These are phyloP conservation scores for Curvularia hawaiiensis DNA, from an alignment of 2,329 filamentous ascomycete species.

Conservation along the genomic window DNA sequence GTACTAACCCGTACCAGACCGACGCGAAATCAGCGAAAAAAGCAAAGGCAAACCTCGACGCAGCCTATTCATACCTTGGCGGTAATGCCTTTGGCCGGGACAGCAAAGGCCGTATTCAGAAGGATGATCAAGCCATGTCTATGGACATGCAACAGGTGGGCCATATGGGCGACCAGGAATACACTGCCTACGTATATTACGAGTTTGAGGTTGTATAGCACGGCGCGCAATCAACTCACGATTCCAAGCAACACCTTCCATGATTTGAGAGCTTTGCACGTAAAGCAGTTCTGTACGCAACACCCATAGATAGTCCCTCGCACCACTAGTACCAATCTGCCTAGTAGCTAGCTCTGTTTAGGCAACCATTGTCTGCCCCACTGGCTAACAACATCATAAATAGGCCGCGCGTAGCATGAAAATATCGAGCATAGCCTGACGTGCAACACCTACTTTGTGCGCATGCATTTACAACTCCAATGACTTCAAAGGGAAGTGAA, in stretches of 20 bases:
- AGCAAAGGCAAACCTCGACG: conserved; percentile 69
- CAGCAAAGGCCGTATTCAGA: conserved; percentile 89
- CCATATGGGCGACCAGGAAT: conserved; percentile 75
- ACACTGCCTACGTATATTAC: conserved; percentile 97
- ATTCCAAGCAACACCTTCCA: not conserved
- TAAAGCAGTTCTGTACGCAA: not conserved
- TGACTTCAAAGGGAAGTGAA: not conserved
- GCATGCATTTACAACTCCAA: not conserved
- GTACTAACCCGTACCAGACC: conserved; percentile 61
- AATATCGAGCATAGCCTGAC: not conserved
- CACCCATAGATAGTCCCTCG: not conserved
- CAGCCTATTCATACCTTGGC: conserved; percentile 86
- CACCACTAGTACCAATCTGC: not conserved
- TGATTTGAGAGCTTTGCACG: not conserved
- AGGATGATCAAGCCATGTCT: conserved; percentile 80
- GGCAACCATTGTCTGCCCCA: not conserved
- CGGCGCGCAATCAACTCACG: not conserved
- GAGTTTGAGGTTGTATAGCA: conserved; percentile 75
- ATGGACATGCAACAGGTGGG: conserved; percentile 83
- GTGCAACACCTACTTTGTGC: not conserved
- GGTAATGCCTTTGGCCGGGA: conserved; percentile 93
- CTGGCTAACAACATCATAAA: not conserved
- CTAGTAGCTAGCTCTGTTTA: not conserved
- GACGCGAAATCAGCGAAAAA: conserved; percentile 82
- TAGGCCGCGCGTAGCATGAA: not conserved